phyloP scores from a whole-genome alignment of 192 early-diverging fungal species.

The Dissophora ornata region DNA sequence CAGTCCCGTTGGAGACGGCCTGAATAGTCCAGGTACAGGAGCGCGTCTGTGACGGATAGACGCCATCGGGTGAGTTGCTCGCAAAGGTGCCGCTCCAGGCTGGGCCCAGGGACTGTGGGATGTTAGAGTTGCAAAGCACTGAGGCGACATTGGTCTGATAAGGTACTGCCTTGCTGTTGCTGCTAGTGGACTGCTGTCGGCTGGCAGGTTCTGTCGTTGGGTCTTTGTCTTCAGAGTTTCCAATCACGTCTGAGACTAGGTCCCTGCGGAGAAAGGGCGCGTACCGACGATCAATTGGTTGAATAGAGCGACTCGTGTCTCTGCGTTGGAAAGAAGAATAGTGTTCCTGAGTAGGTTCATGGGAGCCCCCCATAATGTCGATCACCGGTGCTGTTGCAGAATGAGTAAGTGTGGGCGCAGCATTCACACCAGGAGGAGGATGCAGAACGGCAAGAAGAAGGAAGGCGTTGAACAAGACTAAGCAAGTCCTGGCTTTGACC shows the following conservation, averaged over 20 bases:
- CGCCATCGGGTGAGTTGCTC: slow-evolving; percentile 37
- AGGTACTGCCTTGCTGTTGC: not conserved
- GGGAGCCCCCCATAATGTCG: too few species aligned
- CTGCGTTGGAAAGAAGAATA: too few species aligned
- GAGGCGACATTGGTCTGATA: slow-evolving; percentile 9
- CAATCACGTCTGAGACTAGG: slow-evolving; percentile 18
- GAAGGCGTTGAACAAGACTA: slow-evolving; percentile 8
- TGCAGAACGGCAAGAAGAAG: slow-evolving; percentile 8
- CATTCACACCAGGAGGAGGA: not conserved
- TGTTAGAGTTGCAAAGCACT: slow-evolving; percentile 14
- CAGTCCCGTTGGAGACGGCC: not conserved
- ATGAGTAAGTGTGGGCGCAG: not conserved
- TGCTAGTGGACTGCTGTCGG: not conserved
- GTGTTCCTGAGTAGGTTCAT: too few species aligned
- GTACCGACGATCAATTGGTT: too few species aligned
- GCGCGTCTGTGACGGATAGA: slow-evolving; percentile 20
- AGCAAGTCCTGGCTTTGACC: slow-evolving; percentile 6
- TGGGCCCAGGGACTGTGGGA: slow-evolving; percentile 6
- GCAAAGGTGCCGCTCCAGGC: slow-evolving; percentile 32
- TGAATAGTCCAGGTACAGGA: slow-evolving; percentile 34
- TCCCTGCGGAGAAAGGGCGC: too few species aligned
- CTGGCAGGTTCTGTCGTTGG: not conserved
- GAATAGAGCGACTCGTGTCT: too few species aligned
- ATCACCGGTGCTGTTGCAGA: too few species aligned
- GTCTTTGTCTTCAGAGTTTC: not conserved